Base-by-base conservation (phyloP, 2,329 filamentous ascomycete genomes). In the Tolypocladium inflatum region DNA sequence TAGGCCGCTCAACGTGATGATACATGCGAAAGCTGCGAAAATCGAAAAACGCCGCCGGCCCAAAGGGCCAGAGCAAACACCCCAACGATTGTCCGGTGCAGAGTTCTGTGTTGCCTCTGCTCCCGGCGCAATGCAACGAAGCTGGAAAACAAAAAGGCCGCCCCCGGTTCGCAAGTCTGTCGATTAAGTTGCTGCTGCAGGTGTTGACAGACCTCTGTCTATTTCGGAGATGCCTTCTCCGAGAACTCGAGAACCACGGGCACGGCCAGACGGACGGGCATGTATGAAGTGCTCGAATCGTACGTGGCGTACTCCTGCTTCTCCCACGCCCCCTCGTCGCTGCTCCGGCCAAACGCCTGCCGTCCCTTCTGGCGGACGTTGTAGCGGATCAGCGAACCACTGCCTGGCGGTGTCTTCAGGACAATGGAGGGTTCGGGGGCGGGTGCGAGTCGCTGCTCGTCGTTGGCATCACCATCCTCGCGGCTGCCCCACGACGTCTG, bases 401-500 rank as follows among this genome's bases (percentile, higher is more conserved):
- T 71, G 53, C 74, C 75, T 6, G 72, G 71, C 48, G 79, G 79
- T 19, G 74, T 74, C 45, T 74, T 76, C 64, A 80, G 69, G 55
- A 73, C 72, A 57, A 71, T 63, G 5, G 73, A 70, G 37, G 70
- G 75, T 64, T 69, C 69, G 19, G 79, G 78, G 42, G 74, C 73
- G 38, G 71, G 76, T 43, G 74, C 82, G 77, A 90, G 85, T 68
- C 88, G 86, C 65, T 85, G 80, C 62, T 81, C 82, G 73, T 95
- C 88, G 73, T 95, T 89, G 64, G 88, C 82, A 73, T 97, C 92
- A 69, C 91, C 92, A 66, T 94, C 92, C 66, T 91, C 90, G 73
- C 92, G 88, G 75, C 91, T 96, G 69, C 92, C 92, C 92, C 92
- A 97, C 56, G 91, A 93, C 51, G 92, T 97, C 92, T 97, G 70